A percentile compares a stretch with the other conserved stretches of the same genome.
Conservation (phyloP, 2,329 filamentous ascomycete species). For the Colletotrichum truncatum region DNA sequence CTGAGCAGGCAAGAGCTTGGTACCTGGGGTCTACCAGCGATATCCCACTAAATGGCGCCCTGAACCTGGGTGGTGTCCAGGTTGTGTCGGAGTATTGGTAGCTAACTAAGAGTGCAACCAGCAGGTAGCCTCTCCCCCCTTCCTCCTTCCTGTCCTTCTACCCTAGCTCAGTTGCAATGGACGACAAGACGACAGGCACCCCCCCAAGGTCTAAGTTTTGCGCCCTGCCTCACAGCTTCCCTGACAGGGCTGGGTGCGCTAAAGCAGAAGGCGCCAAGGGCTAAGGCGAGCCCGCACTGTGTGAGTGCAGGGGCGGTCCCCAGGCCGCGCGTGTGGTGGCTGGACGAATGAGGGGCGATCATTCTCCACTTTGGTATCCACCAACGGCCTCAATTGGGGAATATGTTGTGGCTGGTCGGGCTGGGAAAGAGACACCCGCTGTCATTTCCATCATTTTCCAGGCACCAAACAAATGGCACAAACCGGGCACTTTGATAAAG, state of each 20-base stretch:
- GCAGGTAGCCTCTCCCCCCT: no score
- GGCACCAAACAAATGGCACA: constrained; percentile 19
- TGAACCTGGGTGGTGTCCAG: background rate
- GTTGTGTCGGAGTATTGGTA: background rate
- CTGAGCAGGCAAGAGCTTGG: constrained; percentile 9
- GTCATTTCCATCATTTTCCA: background rate
- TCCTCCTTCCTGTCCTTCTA: no score
- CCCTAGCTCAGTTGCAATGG: constrained; percentile 11
- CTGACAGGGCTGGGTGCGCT: no score
- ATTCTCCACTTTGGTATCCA: background rate
- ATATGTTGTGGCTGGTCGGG: constrained; percentile 28
- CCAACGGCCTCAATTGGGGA: constrained; percentile 16
- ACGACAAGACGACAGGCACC: constrained; percentile 2
- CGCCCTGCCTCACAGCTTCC: background rate
- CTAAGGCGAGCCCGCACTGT: constrained; percentile 11
- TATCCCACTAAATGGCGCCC: background rate
- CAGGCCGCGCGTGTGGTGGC: constrained; percentile 30
- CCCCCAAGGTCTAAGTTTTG: background rate
- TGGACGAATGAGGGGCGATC: constrained; percentile 25
- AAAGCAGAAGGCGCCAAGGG: constrained; percentile 2
- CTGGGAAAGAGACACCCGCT: constrained; percentile 7
- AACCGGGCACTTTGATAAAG: background rate
- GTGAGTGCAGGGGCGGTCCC: constrained; percentile 23
- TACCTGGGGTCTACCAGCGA: background rate
- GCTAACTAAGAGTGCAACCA: background rate